Conservation (phyloP, 2,329 filamentous ascomycete genomes). For the Colletotrichum salicis region DNA sequence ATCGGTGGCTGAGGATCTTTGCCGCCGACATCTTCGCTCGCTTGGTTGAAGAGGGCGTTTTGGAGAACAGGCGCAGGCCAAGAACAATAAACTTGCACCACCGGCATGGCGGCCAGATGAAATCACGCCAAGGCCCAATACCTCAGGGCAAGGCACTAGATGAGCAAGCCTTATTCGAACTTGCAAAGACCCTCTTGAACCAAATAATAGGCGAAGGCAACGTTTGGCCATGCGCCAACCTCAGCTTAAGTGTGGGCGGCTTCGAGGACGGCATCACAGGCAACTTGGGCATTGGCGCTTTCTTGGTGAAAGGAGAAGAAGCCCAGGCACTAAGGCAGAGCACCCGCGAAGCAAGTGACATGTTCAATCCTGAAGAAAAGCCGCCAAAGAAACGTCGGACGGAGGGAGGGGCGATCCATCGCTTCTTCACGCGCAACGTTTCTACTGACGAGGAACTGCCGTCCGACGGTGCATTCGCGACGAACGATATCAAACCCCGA, state of each 20-base stretch:
- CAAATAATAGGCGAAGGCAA: constrained; percentile 82
- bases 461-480: constrained; percentile 37
- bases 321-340: constrained; percentile 62
- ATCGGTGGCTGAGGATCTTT: constrained; percentile 91
- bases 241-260: constrained; percentile 88
- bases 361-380: constrained; percentile 21
- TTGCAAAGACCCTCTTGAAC: constrained; percentile 79
- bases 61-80: constrained; percentile 87
- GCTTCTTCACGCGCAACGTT: constrained; percentile 63
- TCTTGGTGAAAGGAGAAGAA: constrained; percentile 81
- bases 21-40: constrained; percentile 90
- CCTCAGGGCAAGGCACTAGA: constrained; percentile 79
- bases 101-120: constrained; percentile 76
- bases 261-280: constrained; percentile 89
- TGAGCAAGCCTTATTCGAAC: constrained; percentile 76
- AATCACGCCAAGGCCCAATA: constrained; percentile 81
- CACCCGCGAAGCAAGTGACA: constrained; percentile 38
- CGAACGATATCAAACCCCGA: background rate
- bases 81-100: constrained; percentile 88
- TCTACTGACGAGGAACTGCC: constrained; percentile 43
- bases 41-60: constrained; percentile 87
- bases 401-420: constrained; percentile 63
- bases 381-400: constrained; percentile 55
- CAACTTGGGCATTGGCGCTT: constrained; percentile 87
- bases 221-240: constrained; percentile 91